These are phyloP conservation scores for Globisporangium megalacanthum DNA, from an alignment of 352 stramenopile species.

Conservation along the genomic window DNA sequence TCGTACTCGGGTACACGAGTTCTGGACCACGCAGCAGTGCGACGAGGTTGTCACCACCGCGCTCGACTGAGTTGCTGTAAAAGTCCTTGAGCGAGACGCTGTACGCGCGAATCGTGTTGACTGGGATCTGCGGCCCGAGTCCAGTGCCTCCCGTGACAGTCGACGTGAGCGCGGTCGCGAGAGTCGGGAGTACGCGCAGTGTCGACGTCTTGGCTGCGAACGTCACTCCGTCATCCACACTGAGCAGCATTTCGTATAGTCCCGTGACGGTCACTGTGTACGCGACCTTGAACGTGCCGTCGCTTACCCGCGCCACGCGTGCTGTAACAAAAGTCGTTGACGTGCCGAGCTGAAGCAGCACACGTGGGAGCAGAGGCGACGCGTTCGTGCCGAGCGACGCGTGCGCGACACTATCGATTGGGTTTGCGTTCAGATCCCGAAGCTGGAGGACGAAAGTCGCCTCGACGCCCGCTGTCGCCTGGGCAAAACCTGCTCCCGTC, in stretches of 20 bases:
- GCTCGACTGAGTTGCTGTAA: constrained; percentile 35
- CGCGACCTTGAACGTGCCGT: constrained; percentile 13
- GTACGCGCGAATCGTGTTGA: constrained; percentile 21
- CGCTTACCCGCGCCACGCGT: constrained; percentile 1
- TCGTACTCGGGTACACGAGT: constrained; percentile 14
- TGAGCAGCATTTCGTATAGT: constrained; percentile 31
- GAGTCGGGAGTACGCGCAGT: constrained; percentile 23
- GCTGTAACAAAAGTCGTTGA: not conserved
- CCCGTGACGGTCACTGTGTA: constrained; percentile 29
- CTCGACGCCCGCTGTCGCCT: constrained; percentile 27
- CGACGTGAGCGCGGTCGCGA: constrained; percentile 27
- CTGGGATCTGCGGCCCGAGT: constrained; percentile 23
- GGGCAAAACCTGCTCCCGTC: constrained; percentile 23
- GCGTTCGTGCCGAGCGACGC: constrained; percentile 8
- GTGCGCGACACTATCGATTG: constrained; percentile 7
- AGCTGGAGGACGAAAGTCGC: constrained; percentile 31
- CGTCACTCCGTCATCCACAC: constrained; percentile 19
- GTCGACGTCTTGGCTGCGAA: constrained; percentile 25
- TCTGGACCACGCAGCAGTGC: constrained; percentile 28
- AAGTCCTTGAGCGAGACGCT: constrained; percentile 32
- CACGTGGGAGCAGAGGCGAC: not conserved
- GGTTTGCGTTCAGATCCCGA: constrained; percentile 29
- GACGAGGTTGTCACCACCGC: constrained; percentile 30
- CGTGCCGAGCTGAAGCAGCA: constrained; percentile 4
- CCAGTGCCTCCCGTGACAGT: constrained; percentile 20